These are phyloP conservation scores for Kluyveromyces lactis DNA, from an alignment of 805 yeast genomes.

Conservation along the genomic window DNA sequence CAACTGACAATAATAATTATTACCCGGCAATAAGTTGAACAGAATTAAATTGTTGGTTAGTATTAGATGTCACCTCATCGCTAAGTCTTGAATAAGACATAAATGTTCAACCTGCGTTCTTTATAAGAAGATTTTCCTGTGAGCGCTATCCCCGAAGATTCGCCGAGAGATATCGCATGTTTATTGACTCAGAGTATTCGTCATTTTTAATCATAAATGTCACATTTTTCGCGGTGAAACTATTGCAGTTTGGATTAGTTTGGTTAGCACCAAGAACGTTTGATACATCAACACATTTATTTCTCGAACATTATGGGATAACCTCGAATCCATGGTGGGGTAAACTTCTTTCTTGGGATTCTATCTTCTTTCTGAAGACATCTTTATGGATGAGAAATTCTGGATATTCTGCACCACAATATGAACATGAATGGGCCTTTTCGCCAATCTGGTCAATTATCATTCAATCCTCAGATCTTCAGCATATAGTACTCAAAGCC, in stretches of 20 bases:
- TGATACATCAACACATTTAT: constrained; percentile 26
- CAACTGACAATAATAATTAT: no score
- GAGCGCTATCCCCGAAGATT: no score
- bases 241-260: constrained; percentile 20
- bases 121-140: no score
- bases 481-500: constrained; percentile 42
- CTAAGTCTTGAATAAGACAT: no score
- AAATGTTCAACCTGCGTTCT: no score
- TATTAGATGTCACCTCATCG: no score
- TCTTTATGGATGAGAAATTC: constrained; percentile 23
- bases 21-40: no score
- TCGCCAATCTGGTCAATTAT: constrained; percentile 68
- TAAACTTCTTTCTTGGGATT: constrained; percentile 74
- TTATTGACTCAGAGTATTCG: neutral
- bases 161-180: no score
- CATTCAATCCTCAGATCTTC: constrained; percentile 27
- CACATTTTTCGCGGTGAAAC: constrained; percentile 9
- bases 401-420: constrained; percentile 38
- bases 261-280: constrained; percentile 18
- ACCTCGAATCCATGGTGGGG: constrained; percentile 23
- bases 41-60: no score
- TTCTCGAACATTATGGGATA: constrained; percentile 10
- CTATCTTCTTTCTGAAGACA: constrained; percentile 58
- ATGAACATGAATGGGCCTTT: constrained; percentile 88
- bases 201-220: neutral